Percentiles rank a stretch among this genome's conserved stretches.
Evolutionary conservation across 2,329 filamentous ascomycete species (phyloP).

Genomic region (Sporothrix sp.): DNA sequence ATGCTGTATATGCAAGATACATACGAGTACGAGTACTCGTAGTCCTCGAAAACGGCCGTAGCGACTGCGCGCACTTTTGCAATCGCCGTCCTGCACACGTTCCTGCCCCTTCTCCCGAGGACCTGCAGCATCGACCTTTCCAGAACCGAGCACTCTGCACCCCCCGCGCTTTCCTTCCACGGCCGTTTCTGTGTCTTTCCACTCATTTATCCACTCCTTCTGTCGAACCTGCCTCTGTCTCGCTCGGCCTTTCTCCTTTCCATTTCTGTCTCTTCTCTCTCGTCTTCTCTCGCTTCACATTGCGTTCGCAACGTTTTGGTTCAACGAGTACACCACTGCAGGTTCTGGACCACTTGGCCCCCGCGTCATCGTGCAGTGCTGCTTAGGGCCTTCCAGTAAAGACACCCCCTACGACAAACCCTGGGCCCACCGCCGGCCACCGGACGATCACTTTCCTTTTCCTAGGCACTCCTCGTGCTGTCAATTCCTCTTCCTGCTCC

Average conservation of each 20-base stretch:
- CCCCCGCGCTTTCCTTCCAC: neutral
- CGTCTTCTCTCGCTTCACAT: neutral
- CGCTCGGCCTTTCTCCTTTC: neutral
- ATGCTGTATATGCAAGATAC: too few species aligned
- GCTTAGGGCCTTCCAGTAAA: neutral
- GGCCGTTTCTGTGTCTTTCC: neutral
- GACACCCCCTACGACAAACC: slow-evolving; percentile 5
- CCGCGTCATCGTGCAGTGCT: slow-evolving; percentile 7
- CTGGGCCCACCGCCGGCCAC: neutral
- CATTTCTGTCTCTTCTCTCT: neutral
- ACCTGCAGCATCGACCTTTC: neutral
- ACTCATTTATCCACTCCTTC: too few species aligned
- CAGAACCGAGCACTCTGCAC: neutral
- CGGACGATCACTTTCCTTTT: slow-evolving; percentile 7
- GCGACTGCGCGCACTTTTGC: too few species aligned
- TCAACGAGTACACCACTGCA: too few species aligned
- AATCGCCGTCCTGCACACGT: neutral
- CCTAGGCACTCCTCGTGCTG: too few species aligned
- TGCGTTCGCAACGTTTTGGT: too few species aligned
- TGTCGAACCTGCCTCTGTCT: too few species aligned
- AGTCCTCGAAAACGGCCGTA: too few species aligned
- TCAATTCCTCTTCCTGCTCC: neutral
- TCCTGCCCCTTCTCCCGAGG: neutral
- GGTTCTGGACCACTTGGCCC: neutral
- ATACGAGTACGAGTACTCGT: too few species aligned